Evolutionary conservation across 352 stramenopile species (phyloP).

Genomic region (Pythium biforme): DNA sequence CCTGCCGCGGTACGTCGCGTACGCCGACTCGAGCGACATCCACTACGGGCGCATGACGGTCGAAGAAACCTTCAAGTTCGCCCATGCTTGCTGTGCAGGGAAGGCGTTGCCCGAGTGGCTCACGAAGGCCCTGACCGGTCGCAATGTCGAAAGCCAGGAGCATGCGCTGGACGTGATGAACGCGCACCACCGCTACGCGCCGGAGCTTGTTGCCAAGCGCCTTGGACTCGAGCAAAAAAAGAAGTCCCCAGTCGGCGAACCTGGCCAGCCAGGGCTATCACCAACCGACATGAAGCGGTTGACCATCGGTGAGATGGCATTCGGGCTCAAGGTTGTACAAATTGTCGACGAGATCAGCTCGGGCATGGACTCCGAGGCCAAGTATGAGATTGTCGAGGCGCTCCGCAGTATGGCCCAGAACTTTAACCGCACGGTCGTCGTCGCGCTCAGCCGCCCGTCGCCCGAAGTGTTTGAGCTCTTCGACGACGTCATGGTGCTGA

Average conservation of each 20-base stretch:
- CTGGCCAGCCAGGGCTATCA: conserved; percentile 50
- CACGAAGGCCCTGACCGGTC: conserved; percentile 35
- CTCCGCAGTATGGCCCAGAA: conserved; percentile 51
- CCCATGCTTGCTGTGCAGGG: conserved; percentile 38
- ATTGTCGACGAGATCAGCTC: conserved; percentile 87
- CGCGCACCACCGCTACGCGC: conserved; percentile 34
- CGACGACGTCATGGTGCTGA: conserved; percentile 52
- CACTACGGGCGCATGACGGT: conserved; percentile 50
- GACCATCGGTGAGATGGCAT: conserved; percentile 67
- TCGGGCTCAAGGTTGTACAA: conserved; percentile 46
- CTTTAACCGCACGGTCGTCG: conserved; percentile 47
- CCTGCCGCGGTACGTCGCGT: conserved; percentile 45
- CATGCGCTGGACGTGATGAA: conserved; percentile 36
- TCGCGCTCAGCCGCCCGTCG: conserved; percentile 42
- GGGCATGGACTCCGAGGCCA: conserved; percentile 82
- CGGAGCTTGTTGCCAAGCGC: conserved; percentile 51
- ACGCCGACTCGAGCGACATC: conserved; percentile 46
- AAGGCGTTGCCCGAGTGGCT: conserved; percentile 39
- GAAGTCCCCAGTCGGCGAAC: conserved; percentile 60
- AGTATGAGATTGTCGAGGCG: conserved; percentile 88
- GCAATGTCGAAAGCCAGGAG: conserved; percentile 33
- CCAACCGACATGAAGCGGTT: conserved; percentile 58
- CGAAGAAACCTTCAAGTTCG: conserved; percentile 57
- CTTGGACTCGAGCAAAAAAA: conserved; percentile 54
- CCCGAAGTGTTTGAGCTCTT: conserved; percentile 59